These are phyloP conservation scores for Azolla pinnata DNA, from an alignment of 75 land plant species.

Conservation along the genomic window DNA sequence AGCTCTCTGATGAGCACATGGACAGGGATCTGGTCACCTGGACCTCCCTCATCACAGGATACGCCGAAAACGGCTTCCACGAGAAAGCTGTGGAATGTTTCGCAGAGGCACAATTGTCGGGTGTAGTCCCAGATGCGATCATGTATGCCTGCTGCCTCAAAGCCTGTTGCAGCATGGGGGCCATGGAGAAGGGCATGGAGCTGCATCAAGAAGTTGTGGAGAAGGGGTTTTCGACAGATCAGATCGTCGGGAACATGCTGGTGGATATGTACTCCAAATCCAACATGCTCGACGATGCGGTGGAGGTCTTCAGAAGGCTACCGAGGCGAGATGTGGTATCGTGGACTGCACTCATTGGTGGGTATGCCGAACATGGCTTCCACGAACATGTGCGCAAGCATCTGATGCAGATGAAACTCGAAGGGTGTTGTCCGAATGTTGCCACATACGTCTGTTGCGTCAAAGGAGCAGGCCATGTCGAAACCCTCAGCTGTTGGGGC, in stretches of 20 bases:
- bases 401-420: conserved; percentile 14
- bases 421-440: conserved; percentile 5
- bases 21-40: conserved; percentile 11
- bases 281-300: conserved; percentile 19
- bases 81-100: conserved; percentile 7
- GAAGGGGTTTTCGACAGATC: conserved; percentile 14
- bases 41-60: conserved; percentile 19
- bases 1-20: conserved; percentile 11
- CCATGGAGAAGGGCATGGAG: conserved; percentile 19
- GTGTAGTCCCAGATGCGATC: background rate
- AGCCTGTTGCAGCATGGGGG: conserved; percentile 38
- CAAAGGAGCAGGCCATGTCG: conserved; percentile 8
- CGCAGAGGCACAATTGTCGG: conserved; percentile 3
- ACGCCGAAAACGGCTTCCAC: conserved; percentile 1
- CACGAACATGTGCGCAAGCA: conserved; percentile 12
- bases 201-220: conserved; percentile 14
- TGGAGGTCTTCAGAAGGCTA: conserved; percentile 16
- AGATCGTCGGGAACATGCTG: conserved; percentile 12
- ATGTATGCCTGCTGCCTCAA: background rate
- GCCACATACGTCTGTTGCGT: conserved; percentile 5
- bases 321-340: conserved; percentile 24
- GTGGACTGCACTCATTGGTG: conserved; percentile 35
- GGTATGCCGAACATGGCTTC: conserved; percentile 25
- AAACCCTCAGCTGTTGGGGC: conserved; percentile 18
- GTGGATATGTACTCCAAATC: conserved; percentile 34